Base-by-base conservation (phyloP, 192 early-diverging fungal species). In the Borealophlyctis nickersoniae region DNA sequence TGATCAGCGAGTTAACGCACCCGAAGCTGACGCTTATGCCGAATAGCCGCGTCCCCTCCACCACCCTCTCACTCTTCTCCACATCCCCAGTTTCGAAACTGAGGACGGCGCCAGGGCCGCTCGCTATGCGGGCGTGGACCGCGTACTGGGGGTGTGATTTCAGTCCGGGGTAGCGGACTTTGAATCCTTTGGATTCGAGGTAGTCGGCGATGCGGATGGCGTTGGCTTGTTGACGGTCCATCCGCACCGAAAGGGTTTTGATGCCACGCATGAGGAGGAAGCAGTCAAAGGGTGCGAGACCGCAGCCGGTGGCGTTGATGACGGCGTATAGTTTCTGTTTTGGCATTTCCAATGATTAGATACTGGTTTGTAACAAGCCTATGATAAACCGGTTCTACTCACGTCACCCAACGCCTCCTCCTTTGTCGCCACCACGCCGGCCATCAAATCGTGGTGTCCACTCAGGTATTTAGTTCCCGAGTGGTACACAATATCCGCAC, bases 401-500 rank as follows among this genome's bases (percentile, higher is more conserved):
- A 90, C 88, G 63, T 93, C 87, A 5, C 80, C 93, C 31, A 96
- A 80, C 11, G 82, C 67, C 31, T 81, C 80, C 32, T 84, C 76
- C 32, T 85, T 81, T 65, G 86, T 84, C 3, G 91, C 94, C 62
- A 97, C 88, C 0, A 97, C 91, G 36, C 96, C 96, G n/a, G 93
- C 93, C 93, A 97, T 97, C 69, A 97, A 83, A 71, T 98, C 96
- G 73, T 97, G 94, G 80, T 98, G 96, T 4, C 96, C 96, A 29
- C 87, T 88, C 14, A 98, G 83, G 77, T 93, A 98, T 77, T 98
- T 98, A 55, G 96, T 98, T 23, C 93, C 96, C 30, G 94, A 97
- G 54, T 98, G 93, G 62, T 94, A 93, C 22, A 88, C 89, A 52
- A 98, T 91, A 74, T 97, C 93, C 0, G 92, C 94, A 0, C 94